A percentile compares a stretch with the other conserved stretches of the same genome.
Evolutionary conservation across 83 land plant species (phyloP).

Genomic region (Diphasiastrum complanatum): DNA sequence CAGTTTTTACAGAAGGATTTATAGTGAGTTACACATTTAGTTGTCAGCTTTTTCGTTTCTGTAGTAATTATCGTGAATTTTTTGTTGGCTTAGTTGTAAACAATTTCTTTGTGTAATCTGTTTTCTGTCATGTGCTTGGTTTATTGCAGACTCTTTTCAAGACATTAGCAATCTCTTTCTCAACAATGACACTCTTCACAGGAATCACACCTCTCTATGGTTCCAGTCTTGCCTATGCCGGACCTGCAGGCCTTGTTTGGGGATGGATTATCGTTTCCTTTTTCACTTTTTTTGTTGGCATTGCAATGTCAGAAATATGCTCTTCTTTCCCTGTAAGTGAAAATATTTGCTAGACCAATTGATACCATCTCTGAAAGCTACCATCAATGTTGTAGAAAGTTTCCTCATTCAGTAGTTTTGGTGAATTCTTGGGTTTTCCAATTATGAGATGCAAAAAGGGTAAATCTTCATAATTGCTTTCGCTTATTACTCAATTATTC

Average conservation of each 20-base stretch:
- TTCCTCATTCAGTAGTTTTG: background rate
- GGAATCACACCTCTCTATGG: slow-evolving; percentile 84
- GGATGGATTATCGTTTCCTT: slow-evolving; percentile 87
- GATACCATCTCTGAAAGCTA: background rate
- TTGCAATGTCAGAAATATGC: slow-evolving; percentile 93
- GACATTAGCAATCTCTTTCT: slow-evolving; percentile 74
- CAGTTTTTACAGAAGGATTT: no score
- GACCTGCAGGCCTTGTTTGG: slow-evolving; percentile 77
- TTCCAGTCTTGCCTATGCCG: slow-evolving; percentile 54
- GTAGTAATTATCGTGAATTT: no score
- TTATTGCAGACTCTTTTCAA: slow-evolving; percentile 78
- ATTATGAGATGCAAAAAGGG: background rate
- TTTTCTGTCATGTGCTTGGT: no score
- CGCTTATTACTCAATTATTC: background rate
- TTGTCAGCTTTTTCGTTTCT: no score
- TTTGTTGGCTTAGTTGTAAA: no score
- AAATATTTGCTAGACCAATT: background rate
- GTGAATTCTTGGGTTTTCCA: no score
- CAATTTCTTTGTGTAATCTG: no score
- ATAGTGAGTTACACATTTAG: no score
- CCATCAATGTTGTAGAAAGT: background rate
- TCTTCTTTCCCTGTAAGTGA: slow-evolving; percentile 74
- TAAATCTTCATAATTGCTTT: background rate
- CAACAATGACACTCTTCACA: slow-evolving; percentile 80
- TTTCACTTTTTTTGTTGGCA: slow-evolving; percentile 79